Base-by-base conservation (phyloP, 192 early-diverging fungal genomes). In the Linnemannia exigua region DNA sequence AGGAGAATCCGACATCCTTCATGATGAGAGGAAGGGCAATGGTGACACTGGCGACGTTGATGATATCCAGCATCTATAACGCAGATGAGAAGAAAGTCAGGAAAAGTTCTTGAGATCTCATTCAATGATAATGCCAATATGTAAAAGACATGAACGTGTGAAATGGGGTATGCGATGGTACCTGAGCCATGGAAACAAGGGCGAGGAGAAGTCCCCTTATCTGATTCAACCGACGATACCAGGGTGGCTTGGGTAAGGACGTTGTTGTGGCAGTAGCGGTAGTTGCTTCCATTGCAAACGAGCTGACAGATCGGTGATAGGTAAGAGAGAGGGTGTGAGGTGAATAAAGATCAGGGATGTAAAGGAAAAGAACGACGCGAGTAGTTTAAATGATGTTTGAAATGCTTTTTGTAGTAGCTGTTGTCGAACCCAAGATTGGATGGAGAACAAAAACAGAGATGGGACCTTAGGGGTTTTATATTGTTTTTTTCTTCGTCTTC, bases 111-210 rank as follows among this genome's bases (percentile, higher is more conserved):
- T 1, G 3, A 52, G 3, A 20, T n/a, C 51, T 52, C 6, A n/a
- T 22, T 8, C n/a, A 61, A 9, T 25, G 2, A 52, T 8, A 14
- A 52, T 52, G 20, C 1, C 6, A 9, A 52, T 52, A 2, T 16
- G 9, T 51, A 17, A 38, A n/a, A n/a, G n/a, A 4, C 0, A 28
- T 5, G 14, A 50, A 2, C n/a, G n/a, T n/a, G n/a, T n/a, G 36
- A 72, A n/a, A 46, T 9, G 9, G 33, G 9, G 72, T 17, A 20
- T 20, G 54, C 9, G 25, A 35, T 31, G 12, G 2, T 80, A 80
- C 79, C 72, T 75, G 79, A 1, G 79, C 79, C 79, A 80, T 74
- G n/a, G 79, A 80, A 15, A 80, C 67, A 5, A 80, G 70, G 11
- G 72, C 67, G 4, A 72, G 70, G 44, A 76, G 75, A 25, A 66